These are phyloP conservation scores for Penicillium sp. DNA, from an alignment of 2,329 filamentous ascomycete species.

Conservation along the genomic window DNA sequence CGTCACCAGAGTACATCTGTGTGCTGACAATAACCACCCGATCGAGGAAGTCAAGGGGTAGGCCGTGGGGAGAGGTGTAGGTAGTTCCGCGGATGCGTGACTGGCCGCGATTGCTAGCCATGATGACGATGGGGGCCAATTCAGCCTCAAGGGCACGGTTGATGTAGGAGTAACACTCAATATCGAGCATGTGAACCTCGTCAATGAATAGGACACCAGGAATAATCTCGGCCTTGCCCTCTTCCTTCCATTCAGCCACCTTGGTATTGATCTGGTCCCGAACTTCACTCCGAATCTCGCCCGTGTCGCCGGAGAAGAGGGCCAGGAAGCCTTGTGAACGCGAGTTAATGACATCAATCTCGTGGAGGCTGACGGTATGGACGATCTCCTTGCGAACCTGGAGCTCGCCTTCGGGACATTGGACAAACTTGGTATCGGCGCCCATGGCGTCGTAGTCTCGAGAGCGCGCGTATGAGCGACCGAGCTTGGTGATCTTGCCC, in stretches of 20 bases:
- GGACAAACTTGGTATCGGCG: constrained; percentile 94
- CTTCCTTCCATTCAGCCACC: constrained; percentile 98
- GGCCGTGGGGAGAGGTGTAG: constrained; percentile 87
- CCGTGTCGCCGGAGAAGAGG: constrained; percentile 95
- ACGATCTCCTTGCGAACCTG: constrained; percentile 97
- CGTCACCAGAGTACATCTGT: constrained; percentile 74
- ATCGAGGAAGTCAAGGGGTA: constrained; percentile 94
- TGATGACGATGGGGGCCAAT: constrained; percentile 94
- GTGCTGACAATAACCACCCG: constrained; percentile 96
- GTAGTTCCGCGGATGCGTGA: constrained; percentile 90
- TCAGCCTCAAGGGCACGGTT: constrained; percentile 95
- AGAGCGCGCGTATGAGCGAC: constrained; percentile 88
- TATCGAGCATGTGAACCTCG: constrained; percentile 99
- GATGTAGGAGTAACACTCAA: constrained; percentile 98
- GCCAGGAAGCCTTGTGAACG: constrained; percentile 97
- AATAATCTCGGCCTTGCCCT: constrained; percentile 97
- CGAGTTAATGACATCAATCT: constrained; percentile 99
- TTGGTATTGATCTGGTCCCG: constrained; percentile 99
- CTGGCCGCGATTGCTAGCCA: constrained; percentile 95
- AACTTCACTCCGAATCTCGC: constrained; percentile 95
- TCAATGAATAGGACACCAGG: constrained; percentile 97
- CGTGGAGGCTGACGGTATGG: constrained; percentile 93
- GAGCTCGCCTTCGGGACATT: constrained; percentile 94
- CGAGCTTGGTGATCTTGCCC: constrained; percentile 95
- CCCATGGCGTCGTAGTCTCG: constrained; percentile 99